These are phyloP conservation scores for Orbilia brochopaga DNA, from an alignment of 2,329 filamentous ascomycete species.

Conservation along the genomic window DNA sequence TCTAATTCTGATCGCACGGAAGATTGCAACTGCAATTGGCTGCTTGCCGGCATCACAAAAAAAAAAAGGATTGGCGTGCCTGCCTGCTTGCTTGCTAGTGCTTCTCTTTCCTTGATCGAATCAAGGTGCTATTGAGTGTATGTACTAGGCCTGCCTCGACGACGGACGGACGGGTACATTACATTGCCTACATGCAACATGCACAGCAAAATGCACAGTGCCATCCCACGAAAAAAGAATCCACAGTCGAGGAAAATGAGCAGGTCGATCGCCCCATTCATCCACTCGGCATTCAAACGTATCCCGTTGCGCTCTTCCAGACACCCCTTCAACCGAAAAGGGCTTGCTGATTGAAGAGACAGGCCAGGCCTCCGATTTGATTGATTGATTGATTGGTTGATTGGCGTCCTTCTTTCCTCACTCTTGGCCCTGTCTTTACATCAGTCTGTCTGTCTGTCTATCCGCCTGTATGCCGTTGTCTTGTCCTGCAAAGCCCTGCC, in stretches of 20 bases:
- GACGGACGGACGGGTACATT: conserved; percentile 8
- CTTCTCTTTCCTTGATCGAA: no score
- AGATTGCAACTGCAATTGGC: conserved; percentile 6
- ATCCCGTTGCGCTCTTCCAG: neutral
- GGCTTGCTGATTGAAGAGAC: conserved; percentile 5
- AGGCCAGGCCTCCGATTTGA: no score
- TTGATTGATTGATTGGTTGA: neutral
- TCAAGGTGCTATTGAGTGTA: no score
- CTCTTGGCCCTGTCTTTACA: no score
- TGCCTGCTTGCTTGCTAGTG: no score
- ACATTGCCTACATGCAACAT: conserved; percentile 13
- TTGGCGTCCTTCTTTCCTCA: neutral
- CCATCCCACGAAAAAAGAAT: neutral
- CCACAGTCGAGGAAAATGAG: conserved; percentile 5
- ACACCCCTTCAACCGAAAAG: conserved; percentile 3
- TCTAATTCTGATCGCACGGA: conserved; percentile 6
- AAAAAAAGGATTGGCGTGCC: neutral
- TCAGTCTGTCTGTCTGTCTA: no score
- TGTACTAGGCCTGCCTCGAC: conserved; percentile 5
- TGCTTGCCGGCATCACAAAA: neutral
- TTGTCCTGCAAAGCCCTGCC: neutral
- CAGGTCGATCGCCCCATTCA: neutral
- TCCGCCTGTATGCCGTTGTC: neutral
- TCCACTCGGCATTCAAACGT: neutral
- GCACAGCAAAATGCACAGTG: neutral